Base-by-base conservation (phyloP, 495 filamentous ascomycete genomes). In the Podospora bellae-mahoneyi region DNA sequence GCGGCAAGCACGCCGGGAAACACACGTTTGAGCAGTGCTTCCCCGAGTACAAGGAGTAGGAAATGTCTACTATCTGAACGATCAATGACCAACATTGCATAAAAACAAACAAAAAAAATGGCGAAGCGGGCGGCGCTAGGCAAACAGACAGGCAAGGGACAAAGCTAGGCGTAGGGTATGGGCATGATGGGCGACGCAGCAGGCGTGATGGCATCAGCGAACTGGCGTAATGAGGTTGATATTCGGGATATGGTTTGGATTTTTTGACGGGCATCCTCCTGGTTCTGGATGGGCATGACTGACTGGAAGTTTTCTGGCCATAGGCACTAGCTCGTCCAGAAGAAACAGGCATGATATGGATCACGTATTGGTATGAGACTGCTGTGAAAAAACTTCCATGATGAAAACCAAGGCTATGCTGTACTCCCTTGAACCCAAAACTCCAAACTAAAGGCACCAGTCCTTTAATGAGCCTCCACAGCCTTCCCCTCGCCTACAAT, bases 1-100 rank as follows among this genome's bases (percentile, higher is more conserved):
- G 39, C 39, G 39, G 39, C 6, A 48, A 48, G 39, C 39, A 48
- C 39, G 39, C 39, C 39, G 39, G 39, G 39, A 84, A 73, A 76
- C 81, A 84, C 76, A 77, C 79, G 16, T 73, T 86, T 39, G 67
- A 73, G 64, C 81, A 84, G 7, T 87, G 85, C 78, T 87, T 87
- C 79, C 85, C 85, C 15, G 74, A 66, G 30, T 85, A 81, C 71
- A 62, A 73, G 67, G 53, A 58, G n/a, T 48, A 66, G 56, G 18
- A 27, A n/a, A 9, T 58, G 5, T 19, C 20, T 16, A 10, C 15
- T 48, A 3, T 16, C 39, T 48, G 39, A 48, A 48, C 39, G 39
- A 18, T 10, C 15, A 16, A 10, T 13, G 9, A 48, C 39, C 6
- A 48, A 48, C 15, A 13, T 48, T 48, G 9, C 39, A 3, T 10